phyloP scores from a whole-genome alignment of 1,284 basidiomycete genomes.

The Hymenochaete sp. region DNA sequence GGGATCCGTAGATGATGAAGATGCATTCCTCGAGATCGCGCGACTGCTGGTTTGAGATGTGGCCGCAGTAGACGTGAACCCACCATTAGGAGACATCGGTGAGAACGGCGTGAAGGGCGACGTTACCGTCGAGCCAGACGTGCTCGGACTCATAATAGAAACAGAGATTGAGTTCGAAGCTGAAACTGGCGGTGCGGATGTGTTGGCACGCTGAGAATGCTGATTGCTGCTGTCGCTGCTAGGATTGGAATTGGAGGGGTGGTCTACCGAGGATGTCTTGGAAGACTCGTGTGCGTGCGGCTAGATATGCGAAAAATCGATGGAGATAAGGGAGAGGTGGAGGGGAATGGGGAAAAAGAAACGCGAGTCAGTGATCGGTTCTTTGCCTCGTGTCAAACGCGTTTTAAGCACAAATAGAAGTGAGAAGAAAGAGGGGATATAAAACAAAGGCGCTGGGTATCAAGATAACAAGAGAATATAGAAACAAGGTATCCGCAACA shows the following conservation, averaged over 20 bases:
- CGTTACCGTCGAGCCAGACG: slow-evolving; percentile 3
- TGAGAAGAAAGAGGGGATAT: background rate
- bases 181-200: slow-evolving; percentile 5
- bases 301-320: slow-evolving; percentile 9
- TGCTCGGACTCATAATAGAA: slow-evolving; percentile 10
- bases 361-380: slow-evolving; percentile 1
- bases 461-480: background rate
- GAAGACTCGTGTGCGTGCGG: background rate
- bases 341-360: background rate
- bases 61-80: slow-evolving; percentile 1
- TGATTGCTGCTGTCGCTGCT: slow-evolving; percentile 11
- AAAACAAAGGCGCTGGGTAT: background rate
- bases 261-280: background rate
- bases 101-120: slow-evolving; percentile 10
- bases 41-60: slow-evolving; percentile 10
- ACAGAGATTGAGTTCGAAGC: background rate
- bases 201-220: slow-evolving; percentile 1
- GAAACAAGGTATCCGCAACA: too few species aligned
- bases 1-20: slow-evolving; percentile 11
- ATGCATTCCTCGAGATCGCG: slow-evolving; percentile 16
- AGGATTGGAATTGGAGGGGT: background rate
- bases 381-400: slow-evolving; percentile 12
- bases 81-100: background rate
- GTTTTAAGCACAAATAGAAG: slow-evolving; percentile 5
- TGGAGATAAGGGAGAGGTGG: background rate